These are phyloP conservation scores for Graphium sp. DNA, from an alignment of 2,329 filamentous ascomycete species.

Conservation along the genomic window DNA sequence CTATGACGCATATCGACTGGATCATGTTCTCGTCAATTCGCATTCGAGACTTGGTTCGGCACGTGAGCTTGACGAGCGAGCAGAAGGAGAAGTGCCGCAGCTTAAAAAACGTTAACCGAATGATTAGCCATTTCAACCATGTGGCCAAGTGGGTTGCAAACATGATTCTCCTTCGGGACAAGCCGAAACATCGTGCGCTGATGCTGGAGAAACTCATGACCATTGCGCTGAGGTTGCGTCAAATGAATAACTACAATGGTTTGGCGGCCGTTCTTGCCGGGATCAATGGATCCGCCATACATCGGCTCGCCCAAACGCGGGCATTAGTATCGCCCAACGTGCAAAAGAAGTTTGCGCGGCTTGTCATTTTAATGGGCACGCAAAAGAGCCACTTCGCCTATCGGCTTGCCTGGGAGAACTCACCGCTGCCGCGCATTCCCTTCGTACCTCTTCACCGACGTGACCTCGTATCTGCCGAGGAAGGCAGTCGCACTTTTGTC, in stretches of 20 bases:
- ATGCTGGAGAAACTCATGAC: conserved; percentile 94
- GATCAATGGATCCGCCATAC: conserved; percentile 74
- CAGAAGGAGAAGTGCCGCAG: conserved; percentile 61
- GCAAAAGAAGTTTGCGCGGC: conserved; percentile 71
- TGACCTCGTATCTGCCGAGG: conserved; percentile 81
- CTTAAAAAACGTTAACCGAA: conserved; percentile 76
- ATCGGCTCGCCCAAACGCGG: conserved; percentile 66
- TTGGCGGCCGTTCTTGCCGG: conserved; percentile 88
- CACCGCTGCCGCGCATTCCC: conserved; percentile 73
- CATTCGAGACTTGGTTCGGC: conserved; percentile 80
- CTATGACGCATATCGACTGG: conserved; percentile 94
- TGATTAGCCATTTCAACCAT: conserved; percentile 88
- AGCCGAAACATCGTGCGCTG: conserved; percentile 82
- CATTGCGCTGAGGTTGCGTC: conserved; percentile 69
- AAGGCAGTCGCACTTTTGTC: conserved; percentile 82
- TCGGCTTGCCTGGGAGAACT: conserved; percentile 95
- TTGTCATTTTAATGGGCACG: conserved; percentile 84
- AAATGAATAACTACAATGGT: conserved; percentile 93
- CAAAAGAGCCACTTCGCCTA: conserved; percentile 90
- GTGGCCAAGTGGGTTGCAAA: conserved; percentile 69
- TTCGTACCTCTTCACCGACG: conserved; percentile 81
- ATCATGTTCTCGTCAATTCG: conserved; percentile 93
- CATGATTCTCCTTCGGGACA: conserved; percentile 78
- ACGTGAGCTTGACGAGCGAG: conserved; percentile 60
- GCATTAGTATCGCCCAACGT: conserved; percentile 54